A percentile compares a stretch with the other conserved stretches of the same genome.
These are phyloP conservation scores for Kwoniella newhampshirensis DNA, from an alignment of 768 basidiomycete genomes.

Conservation along the genomic window DNA sequence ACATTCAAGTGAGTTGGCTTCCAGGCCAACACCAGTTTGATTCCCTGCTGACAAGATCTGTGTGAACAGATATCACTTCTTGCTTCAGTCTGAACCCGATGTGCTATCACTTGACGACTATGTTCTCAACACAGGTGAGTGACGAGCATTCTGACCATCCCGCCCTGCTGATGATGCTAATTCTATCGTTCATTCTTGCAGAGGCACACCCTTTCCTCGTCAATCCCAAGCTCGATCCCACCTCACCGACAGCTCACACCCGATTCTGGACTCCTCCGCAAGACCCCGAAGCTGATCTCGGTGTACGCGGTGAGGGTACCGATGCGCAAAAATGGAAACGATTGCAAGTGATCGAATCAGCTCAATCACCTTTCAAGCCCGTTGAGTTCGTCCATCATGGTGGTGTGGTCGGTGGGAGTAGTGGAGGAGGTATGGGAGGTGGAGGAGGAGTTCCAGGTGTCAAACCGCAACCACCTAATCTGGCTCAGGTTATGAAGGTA, in stretches of 20 bases:
- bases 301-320: constrained; percentile 42
- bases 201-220: constrained; percentile 52
- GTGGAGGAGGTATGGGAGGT: constrained; percentile 42
- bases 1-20: constrained; percentile 51
- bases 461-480: constrained; percentile 27
- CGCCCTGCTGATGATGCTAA: background rate
- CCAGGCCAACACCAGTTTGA: background rate
- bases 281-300: constrained; percentile 27
- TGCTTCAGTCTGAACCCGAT: constrained; percentile 51
- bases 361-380: constrained; percentile 1
- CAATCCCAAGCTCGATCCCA: constrained; percentile 30
- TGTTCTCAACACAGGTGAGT: constrained; percentile 52
- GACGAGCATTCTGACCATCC: background rate
- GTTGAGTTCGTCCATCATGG: constrained; percentile 4
- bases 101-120: constrained; percentile 53
- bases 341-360: constrained; percentile 14
- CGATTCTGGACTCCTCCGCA: constrained; percentile 35
- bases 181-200: constrained; percentile 15
- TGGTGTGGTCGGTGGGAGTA: no score
- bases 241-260: constrained; percentile 10
- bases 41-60: background rate
- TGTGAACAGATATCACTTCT: constrained; percentile 47
- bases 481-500: constrained; percentile 1
- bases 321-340: constrained; percentile 45
- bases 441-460: constrained; percentile 35